Evolutionary conservation across 1,284 basidiomycete genomes (phyloP).

Genomic region (Ceratobasidium sp.): DNA sequence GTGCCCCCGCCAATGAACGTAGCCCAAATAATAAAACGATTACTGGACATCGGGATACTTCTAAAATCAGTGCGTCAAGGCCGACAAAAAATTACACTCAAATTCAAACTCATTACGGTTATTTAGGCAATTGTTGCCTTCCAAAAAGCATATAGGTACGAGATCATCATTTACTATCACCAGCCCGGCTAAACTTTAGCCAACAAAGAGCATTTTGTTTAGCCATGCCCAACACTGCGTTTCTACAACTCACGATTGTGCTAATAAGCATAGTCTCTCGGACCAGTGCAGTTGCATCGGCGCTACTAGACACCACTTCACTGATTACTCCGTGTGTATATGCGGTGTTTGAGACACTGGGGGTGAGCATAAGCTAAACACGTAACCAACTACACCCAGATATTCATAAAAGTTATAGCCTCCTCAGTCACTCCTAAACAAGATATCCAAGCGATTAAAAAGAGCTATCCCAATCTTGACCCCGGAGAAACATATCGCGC

Average conservation of each 20-base stretch:
- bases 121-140: constrained; percentile 31
- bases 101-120: neutral
- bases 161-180: neutral
- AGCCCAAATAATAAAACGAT: constrained; percentile 39
- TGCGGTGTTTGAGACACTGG: constrained; percentile 17
- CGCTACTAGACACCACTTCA: constrained; percentile 52
- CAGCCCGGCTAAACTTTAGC: neutral
- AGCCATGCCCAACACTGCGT: constrained; percentile 71
- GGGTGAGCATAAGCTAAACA: constrained; percentile 1
- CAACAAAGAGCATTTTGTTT: constrained; percentile 61
- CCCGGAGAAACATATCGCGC: too few species aligned
- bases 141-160: constrained; percentile 40
- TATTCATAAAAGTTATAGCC: constrained; percentile 12
- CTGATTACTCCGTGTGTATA: constrained; percentile 13
- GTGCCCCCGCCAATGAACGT: constrained; percentile 44
- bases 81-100: neutral
- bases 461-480: too few species aligned
- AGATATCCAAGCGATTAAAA: too few species aligned
- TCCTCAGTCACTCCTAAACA: neutral
- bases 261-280: constrained; percentile 67
- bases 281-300: constrained; percentile 57
- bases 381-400: too few species aligned
- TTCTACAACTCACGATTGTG: constrained; percentile 66
- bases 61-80: constrained; percentile 43
- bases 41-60: constrained; percentile 40